A percentile compares a stretch with the other conserved stretches of the same genome.
Evolutionary conservation across 805 yeast species (phyloP).

Genomic region (Candida silvicultrix): DNA sequence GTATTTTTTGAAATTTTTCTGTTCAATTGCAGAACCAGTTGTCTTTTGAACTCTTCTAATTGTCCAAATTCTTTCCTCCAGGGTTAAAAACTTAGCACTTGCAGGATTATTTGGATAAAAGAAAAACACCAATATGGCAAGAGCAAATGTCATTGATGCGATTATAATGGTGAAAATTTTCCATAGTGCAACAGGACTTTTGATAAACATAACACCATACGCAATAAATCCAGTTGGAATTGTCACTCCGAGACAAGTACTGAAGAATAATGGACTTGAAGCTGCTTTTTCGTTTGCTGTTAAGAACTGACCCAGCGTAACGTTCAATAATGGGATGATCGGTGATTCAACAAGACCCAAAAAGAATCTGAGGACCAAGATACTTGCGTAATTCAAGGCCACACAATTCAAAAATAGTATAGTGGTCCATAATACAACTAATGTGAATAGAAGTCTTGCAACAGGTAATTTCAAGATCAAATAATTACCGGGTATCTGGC

Average conservation of each 20-base stretch:
- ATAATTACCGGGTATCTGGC: slow-evolving; percentile 36
- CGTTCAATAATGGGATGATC: slow-evolving; percentile 38
- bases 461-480: slow-evolving; percentile 39
- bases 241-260: slow-evolving; percentile 43
- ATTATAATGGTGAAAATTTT: slow-evolving; percentile 47
- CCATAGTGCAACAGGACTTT: slow-evolving; percentile 35
- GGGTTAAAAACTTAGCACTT: slow-evolving; percentile 38
- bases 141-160: slow-evolving; percentile 46
- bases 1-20: slow-evolving; percentile 34
- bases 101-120: slow-evolving; percentile 54
- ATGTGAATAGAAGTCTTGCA: slow-evolving; percentile 29
- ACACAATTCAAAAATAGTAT: slow-evolving; percentile 41
- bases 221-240: slow-evolving; percentile 48
- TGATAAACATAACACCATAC: slow-evolving; percentile 29
- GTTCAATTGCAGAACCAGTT: slow-evolving; percentile 35
- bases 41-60: slow-evolving; percentile 35
- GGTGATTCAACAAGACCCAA: slow-evolving; percentile 44
- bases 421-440: slow-evolving; percentile 38
- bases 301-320: slow-evolving; percentile 44
- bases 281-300: slow-evolving; percentile 42
- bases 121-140: slow-evolving; percentile 28
- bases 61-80: slow-evolving; percentile 45
- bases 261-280: slow-evolving; percentile 47
- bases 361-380: slow-evolving; percentile 40
- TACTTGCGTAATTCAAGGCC: slow-evolving; percentile 38